Base-by-base conservation (phyloP, 768 basidiomycete species). In the Agrocybe pediades region DNA sequence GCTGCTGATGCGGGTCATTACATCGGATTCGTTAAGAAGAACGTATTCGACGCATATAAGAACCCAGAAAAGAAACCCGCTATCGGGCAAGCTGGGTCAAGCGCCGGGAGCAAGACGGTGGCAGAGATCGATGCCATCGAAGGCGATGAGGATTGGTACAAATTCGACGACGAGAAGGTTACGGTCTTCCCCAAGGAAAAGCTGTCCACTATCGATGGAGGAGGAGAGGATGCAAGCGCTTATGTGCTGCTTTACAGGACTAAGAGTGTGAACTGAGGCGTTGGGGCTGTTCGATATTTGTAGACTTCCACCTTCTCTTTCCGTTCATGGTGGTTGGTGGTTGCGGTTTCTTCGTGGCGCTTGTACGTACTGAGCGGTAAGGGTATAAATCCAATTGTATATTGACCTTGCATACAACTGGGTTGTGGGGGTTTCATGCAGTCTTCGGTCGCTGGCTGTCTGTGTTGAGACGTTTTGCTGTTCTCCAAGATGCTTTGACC, bases 131-230 rank as follows among this genome's bases (percentile, higher is more conserved):
- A 81, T 36, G 62, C 60, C 6, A 33, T 61, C 23, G 84, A 86
- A 44, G 84, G 85, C 41, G 86, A 92, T 45, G 87, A 90, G 56
- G 88, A 89, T 65, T 91, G 96, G 96, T 92, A 89, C 75, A 96
- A 95, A 73, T 98, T 95, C 64, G 96, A 98, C 63, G 95, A 98
- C 61, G 93, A 96, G 59, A 96, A 93, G 72, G 95, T 92, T 33
- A 88, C 92, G 16, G 60, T 87, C 49, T 95, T 98, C 69, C 85
- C 85, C 1, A 81, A 80, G 69, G 94, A 95, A 67, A 96, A 93
- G 71, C 74, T 99, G 54, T 65, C 80, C 23, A 85, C 85, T 7
- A 79, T 98, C 53, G 94, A 95, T 57, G 96, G 96, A 5, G 96
- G 96, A 56, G 95, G 86, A 4, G 90, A 95, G 73, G 92, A 95